Base-by-base conservation (phyloP, 768 basidiomycete species). In the Russula griseocarnosa region DNA sequence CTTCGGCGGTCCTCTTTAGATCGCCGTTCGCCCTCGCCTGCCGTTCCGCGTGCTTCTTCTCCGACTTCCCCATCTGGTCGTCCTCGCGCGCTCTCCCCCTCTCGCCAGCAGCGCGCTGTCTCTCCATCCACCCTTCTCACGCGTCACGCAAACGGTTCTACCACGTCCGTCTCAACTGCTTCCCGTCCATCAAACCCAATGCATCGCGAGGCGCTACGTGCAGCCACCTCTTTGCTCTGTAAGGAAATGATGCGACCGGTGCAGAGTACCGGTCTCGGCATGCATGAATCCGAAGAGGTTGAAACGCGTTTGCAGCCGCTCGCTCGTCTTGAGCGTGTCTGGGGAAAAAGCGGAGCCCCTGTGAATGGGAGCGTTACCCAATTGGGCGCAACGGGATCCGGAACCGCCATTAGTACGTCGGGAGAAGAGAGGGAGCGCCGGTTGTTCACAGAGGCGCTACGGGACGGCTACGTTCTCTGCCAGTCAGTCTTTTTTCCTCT, bases 391-490 rank as follows among this genome's bases (percentile, higher is more conserved):
- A 34, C 34, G 9, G 63, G 73, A 62, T 58, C 56, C 20, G 30
- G 44, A 47, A 77, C 80, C 26, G 65, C 47, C 24, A 65, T 79
- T 20, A 79, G 80, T 68, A 75, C 78, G 26, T 77, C 79, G 32
- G 86, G 86, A 40, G 91, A 90, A 74, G 91, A 92, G 67, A 79
- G 86, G 70, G 90, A 94, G 74, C 77, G 87, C 66, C 80, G 79
- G 58, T 73, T 83, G 36, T 96, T 94, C 70, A 78, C 80, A 38
- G 90, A 94, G 59, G 85, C 89, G 0, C 72, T 95, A 60, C 76
- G 85, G 69, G 94, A 96, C 76, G 94, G 94, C 1, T 88, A 86
- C 73, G 83, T 95, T 24, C 80, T 96, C 26, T 94, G 94, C 85
- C 87, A 91, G 94, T 95, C 71, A 77, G 93, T 46, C 57, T 49